phyloP scores from a whole-genome alignment of 805 yeast species.

The Candida adriatica region DNA sequence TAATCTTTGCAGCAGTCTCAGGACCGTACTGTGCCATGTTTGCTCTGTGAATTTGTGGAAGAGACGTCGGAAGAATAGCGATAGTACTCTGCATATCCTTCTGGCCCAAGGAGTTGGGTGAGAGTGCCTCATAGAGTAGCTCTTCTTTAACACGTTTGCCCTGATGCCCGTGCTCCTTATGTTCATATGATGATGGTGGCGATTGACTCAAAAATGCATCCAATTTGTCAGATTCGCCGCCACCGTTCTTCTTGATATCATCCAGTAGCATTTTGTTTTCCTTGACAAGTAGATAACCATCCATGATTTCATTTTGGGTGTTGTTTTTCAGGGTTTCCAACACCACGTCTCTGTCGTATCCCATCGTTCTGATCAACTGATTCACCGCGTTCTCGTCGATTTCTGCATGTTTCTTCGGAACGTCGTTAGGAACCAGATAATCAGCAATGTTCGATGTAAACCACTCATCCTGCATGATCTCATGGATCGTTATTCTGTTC shows the following conservation, averaged over 20 bases:
- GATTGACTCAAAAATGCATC: slow-evolving; percentile 55
- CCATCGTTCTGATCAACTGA: slow-evolving; percentile 77
- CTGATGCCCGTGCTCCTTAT: slow-evolving; percentile 9
- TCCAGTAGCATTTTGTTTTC: slow-evolving; percentile 69
- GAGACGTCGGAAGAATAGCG: slow-evolving; percentile 86
- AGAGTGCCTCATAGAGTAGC: slow-evolving; percentile 26
- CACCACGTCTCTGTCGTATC: slow-evolving; percentile 81
- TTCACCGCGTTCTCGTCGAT: slow-evolving; percentile 71
- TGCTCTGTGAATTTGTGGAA: slow-evolving; percentile 92
- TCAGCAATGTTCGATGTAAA: slow-evolving; percentile 75
- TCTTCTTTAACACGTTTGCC: slow-evolving; percentile 24
- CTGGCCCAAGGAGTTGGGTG: slow-evolving; percentile 20
- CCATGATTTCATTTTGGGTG: slow-evolving; percentile 67
- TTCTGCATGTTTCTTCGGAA: slow-evolving; percentile 24
- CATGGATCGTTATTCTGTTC: slow-evolving; percentile 87
- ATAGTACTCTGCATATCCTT: slow-evolving; percentile 58
- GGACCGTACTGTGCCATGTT: slow-evolving; percentile 66
- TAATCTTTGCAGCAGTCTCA: slow-evolving; percentile 38
- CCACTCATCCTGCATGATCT: slow-evolving; percentile 93
- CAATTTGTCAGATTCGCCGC: slow-evolving; percentile 34
- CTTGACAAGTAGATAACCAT: slow-evolving; percentile 76
- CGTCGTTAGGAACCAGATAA: slow-evolving; percentile 54
- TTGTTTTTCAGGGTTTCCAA: slow-evolving; percentile 60
- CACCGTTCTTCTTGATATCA: slow-evolving; percentile 30
- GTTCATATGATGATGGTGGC: slow-evolving; percentile 35